phyloP scores from a whole-genome alignment of 768 basidiomycete genomes.

The Termitomyces titanicus region DNA sequence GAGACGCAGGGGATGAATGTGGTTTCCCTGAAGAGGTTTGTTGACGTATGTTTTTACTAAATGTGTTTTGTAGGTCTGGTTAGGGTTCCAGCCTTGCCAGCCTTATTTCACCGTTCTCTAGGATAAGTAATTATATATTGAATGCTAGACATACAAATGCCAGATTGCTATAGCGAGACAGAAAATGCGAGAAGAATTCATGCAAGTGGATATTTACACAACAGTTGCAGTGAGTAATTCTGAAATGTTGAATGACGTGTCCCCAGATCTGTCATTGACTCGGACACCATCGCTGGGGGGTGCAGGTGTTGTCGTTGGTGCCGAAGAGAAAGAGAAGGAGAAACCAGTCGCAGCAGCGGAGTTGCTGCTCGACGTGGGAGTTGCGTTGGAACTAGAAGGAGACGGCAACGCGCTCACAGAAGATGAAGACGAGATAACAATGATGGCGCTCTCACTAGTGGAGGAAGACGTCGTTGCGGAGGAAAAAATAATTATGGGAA shows the following conservation, averaged over 20 bases:
- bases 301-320: constrained; percentile 9
- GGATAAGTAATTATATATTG: too few species aligned
- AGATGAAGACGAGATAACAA: neutral
- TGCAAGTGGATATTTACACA: neutral
- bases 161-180: neutral
- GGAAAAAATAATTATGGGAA: neutral
- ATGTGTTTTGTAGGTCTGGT: too few species aligned
- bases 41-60: constrained; percentile 7
- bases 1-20: neutral
- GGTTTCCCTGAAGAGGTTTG: neutral
- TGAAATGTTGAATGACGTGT: constrained; percentile 12
- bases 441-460: neutral
- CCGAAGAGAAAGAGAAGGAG: constrained; percentile 5
- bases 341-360: constrained; percentile 7
- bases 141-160: neutral
- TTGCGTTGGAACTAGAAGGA: neutral
- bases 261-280: constrained; percentile 8
- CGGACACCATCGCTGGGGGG: constrained; percentile 1
- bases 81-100: too few species aligned
- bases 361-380: constrained; percentile 1
- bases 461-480: neutral
- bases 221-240: constrained; percentile 15
- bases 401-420: neutral
- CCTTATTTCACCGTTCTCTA: too few species aligned
- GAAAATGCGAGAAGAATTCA: neutral